Evolutionary conservation across 2,329 filamentous ascomycete genomes (phyloP).

Genomic region (Alternaria sp.): DNA sequence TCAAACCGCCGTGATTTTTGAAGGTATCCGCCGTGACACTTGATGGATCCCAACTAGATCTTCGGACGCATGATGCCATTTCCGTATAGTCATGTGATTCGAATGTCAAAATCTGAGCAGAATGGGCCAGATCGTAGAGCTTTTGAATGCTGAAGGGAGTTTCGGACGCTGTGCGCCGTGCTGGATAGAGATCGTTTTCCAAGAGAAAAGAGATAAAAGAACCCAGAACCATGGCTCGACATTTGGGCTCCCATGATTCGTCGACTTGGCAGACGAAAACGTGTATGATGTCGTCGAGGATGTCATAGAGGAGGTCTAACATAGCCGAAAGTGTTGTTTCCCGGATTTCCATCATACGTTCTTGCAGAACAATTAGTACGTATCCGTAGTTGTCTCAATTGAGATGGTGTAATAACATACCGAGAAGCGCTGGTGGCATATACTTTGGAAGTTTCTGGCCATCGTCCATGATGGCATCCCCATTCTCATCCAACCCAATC

Average conservation of each 20-base stretch:
- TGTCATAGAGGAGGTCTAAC: constrained; percentile 11
- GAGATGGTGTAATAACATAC: constrained; percentile 1
- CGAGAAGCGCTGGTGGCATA: constrained; percentile 20
- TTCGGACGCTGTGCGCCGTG: constrained; percentile 13
- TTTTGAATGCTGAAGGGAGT: constrained; percentile 18
- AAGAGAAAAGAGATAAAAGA: constrained; percentile 18
- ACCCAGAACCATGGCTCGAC: constrained; percentile 11
- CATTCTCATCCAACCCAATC: constrained; percentile 11
- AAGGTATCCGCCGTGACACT: constrained; percentile 13
- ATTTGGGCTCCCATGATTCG: constrained; percentile 12
- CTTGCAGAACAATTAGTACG: constrained; percentile 8
- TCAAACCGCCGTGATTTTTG: constrained; percentile 13
- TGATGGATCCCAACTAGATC: constrained; percentile 14
- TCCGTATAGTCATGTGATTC: constrained; percentile 18
- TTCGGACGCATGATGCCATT: constrained; percentile 12
- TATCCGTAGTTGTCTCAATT: too few relatives aligned
- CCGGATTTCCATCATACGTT: constrained; percentile 16
- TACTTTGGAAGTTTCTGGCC: constrained; percentile 12
- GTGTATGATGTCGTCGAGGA: constrained; percentile 16
- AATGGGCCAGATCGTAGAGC: constrained; percentile 7
- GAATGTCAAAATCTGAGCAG: constrained; percentile 10
- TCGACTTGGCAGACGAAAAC: constrained; percentile 16
- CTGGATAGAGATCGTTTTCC: constrained; percentile 16
- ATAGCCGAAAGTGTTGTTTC: constrained; percentile 14
- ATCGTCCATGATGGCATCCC: constrained; percentile 4